Base-by-base conservation (phyloP, 345 rosid genomes). In the Mercurialis annua region DNA sequence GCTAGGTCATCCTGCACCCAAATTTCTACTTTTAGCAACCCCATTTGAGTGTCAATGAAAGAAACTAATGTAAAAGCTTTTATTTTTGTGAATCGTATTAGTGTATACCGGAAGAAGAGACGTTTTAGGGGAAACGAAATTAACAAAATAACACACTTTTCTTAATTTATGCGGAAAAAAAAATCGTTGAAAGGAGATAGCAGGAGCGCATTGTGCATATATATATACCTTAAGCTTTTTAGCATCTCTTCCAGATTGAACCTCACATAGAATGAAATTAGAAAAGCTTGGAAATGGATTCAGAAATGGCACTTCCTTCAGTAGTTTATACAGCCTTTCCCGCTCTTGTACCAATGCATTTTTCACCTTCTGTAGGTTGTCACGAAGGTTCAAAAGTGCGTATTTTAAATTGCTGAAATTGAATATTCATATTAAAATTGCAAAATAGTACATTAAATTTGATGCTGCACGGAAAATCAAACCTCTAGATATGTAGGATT, bases 261-360 rank as follows among this genome's bases (percentile, higher is more conserved):
- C 97, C 81, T 83, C 87, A 23, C 99, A 89, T 17, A 89, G 93
- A 78, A 94, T 83, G 82, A 87, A 94, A 76, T 91, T 94, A 12
- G 97, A 81, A 70, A 83, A 75, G 80, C 95, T 91, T 29, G 97
- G 97, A 62, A 75, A 87, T 8, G 96, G 97, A 65, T 57, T 78
- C 75, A 94, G 95, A 77, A 89, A 91, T 14, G 93, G 92, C 17
- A 94, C 88, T 54, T 83, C 85, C 69, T 73, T 80, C 38, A 94
- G 78, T 53, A 87, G 86, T 71, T 59, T 62, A 69, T 78, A 94
- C 42, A 94, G 93, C 78, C 98, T 84, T n/a, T 74, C 87, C 59
- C 92, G 70, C 77, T 94, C 96, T 30, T 64, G 80, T 47, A 87
- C 84, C 81, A 94, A 76, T 20, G 87, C 88, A 6, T 86, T 77